These are phyloP conservation scores for Russula dissimulans DNA, from an alignment of 768 basidiomycete species.

Conservation along the genomic window DNA sequence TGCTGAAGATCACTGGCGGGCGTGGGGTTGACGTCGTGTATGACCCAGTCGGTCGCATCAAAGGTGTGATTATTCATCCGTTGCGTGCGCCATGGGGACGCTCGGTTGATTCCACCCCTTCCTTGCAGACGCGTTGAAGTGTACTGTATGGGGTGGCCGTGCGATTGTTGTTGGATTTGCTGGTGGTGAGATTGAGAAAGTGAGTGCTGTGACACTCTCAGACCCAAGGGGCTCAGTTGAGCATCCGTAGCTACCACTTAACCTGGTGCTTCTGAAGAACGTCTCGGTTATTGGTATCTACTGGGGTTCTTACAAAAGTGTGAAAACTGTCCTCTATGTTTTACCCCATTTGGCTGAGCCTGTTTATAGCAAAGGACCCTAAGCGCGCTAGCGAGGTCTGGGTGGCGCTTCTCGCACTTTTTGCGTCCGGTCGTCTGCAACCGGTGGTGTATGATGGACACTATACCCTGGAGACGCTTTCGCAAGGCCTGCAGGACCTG, in stretches of 20 bases:
- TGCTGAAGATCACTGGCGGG: slow-evolving; percentile 71
- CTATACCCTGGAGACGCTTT: slow-evolving; percentile 58
- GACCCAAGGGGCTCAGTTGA: not conserved
- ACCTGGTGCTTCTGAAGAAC: slow-evolving; percentile 30
- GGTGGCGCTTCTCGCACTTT: slow-evolving; percentile 62
- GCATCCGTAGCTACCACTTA: slow-evolving; percentile 64
- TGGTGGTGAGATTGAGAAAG: slow-evolving; percentile 76
- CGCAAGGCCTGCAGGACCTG: slow-evolving; percentile 63
- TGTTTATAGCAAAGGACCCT: slow-evolving; percentile 50
- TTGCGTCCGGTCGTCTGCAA: slow-evolving; percentile 51
- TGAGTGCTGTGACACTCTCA: slow-evolving; percentile 21
- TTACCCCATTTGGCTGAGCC: not conserved
- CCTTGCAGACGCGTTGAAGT: slow-evolving; percentile 72
- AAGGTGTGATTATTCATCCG: slow-evolving; percentile 32
- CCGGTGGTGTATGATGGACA: slow-evolving; percentile 64
- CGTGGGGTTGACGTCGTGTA: slow-evolving; percentile 83
- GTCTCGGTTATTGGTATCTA: slow-evolving; percentile 12
- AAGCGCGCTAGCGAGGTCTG: slow-evolving; percentile 59
- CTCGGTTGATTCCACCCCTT: not conserved
- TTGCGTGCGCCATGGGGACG: not conserved
- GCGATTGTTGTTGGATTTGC: slow-evolving; percentile 92
- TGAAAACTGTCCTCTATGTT: not conserved
- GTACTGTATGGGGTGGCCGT: slow-evolving; percentile 90
- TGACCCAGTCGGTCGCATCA: slow-evolving; percentile 78
- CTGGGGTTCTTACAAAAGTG: not conserved